A percentile compares a stretch with the other conserved stretches of the same genome.
Evolutionary conservation across 169 alveolate genomes (phyloP).

Genomic region (Plasmodium ovale): DNA sequence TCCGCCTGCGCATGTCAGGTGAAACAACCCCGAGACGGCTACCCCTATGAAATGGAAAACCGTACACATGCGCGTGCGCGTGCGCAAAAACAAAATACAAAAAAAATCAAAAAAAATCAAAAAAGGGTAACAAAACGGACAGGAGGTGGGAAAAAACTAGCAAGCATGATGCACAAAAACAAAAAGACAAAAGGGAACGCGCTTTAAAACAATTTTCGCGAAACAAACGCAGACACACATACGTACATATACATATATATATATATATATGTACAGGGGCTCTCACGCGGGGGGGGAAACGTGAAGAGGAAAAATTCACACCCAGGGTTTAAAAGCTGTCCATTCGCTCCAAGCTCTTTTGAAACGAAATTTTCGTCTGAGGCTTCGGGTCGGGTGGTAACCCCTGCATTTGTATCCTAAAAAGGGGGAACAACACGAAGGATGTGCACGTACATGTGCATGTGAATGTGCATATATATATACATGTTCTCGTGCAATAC

Average conservation of each 20-base stretch:
- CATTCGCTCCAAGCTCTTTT: conserved; percentile 24
- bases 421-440: neutral
- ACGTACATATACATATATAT: too few relatives aligned
- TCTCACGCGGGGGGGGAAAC: too few relatives aligned
- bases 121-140: neutral
- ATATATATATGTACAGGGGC: neutral
- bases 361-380: conserved; percentile 61
- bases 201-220: neutral
- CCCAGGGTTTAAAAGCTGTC: neutral
- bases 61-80: too few relatives aligned
- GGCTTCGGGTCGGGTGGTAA: conserved; percentile 74
- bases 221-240: neutral
- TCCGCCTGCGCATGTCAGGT: too few relatives aligned
- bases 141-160: neutral
- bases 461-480: too few relatives aligned
- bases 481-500: neutral
- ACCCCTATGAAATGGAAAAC: too few relatives aligned
- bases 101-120: neutral
- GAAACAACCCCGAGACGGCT: too few relatives aligned
- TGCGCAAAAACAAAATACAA: neutral
- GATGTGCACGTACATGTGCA: neutral
- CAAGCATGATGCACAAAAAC: neutral
- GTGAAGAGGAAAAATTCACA: too few relatives aligned
- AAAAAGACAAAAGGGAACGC: neutral
- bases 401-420: conserved; percentile 64